These are phyloP conservation scores for Phytophthora sansomeana DNA, from an alignment of 352 stramenopile genomes.

Conservation along the genomic window DNA sequence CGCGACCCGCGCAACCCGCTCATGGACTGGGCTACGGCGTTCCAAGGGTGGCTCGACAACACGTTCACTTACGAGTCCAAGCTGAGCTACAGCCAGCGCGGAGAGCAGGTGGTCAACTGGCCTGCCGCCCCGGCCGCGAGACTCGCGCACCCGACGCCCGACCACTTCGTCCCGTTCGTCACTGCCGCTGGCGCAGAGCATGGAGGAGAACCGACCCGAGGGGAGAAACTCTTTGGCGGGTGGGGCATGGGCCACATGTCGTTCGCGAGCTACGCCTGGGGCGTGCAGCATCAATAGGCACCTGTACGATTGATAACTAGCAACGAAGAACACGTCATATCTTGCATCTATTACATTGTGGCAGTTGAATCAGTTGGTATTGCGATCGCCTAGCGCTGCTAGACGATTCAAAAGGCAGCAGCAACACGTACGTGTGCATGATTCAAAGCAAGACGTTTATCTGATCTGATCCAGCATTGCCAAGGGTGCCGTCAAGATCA, in stretches of 20 bases:
- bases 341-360: no score
- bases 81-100: constrained; percentile 34
- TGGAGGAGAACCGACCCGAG: constrained; percentile 49
- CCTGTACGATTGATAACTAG: no score
- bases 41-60: constrained; percentile 50
- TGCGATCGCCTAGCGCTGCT: no score
- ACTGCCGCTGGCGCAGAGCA: constrained; percentile 53
- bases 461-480: no score
- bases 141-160: constrained; percentile 52
- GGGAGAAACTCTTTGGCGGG: constrained; percentile 44
- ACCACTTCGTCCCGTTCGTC: constrained; percentile 68
- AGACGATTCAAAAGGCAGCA: no score
- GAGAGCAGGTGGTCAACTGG: constrained; percentile 50
- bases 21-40: constrained; percentile 39
- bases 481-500: no score
- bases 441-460: no score
- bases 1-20: constrained; percentile 24
- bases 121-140: constrained; percentile 36
- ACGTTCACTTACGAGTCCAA: constrained; percentile 35
- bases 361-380: no score
- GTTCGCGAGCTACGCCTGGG: constrained; percentile 52
- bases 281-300: constrained; percentile 45
- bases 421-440: no score
- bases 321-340: no score
- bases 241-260: constrained; percentile 57